A percentile compares a stretch with the other conserved stretches of the same genome.
Conservation (phyloP, 2,329 filamentous ascomycete species). For the Monilinia aucupariae region DNA sequence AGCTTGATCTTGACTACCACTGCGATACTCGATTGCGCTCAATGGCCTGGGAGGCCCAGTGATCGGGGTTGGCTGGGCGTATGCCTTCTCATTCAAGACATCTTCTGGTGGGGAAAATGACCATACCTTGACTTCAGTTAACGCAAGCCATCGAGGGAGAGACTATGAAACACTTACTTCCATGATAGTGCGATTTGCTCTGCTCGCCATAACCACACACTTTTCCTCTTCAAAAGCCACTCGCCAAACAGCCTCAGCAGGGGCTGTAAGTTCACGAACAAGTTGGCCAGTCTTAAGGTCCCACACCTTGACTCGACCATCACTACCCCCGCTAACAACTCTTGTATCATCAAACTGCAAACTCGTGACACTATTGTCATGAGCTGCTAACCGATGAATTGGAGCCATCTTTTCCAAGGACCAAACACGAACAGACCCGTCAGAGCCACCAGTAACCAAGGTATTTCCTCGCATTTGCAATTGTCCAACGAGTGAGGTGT, state of each 20-base stretch:
- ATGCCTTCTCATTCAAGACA: slow-evolving; percentile 40
- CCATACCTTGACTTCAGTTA: slow-evolving; percentile 64
- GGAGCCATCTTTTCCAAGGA: slow-evolving; percentile 84
- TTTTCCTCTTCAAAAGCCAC: slow-evolving; percentile 99
- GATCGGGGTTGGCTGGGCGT: slow-evolving; percentile 29
- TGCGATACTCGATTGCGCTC: slow-evolving; percentile 33
- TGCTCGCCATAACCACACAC: slow-evolving; percentile 88
- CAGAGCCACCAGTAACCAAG: slow-evolving; percentile 90
- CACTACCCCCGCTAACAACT: slow-evolving; percentile 91
- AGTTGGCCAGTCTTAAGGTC: slow-evolving; percentile 86
- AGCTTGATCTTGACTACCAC: slow-evolving; percentile 26
- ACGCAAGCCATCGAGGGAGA: slow-evolving; percentile 19
- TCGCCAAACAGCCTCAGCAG: slow-evolving; percentile 93
- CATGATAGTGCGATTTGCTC: slow-evolving; percentile 86
- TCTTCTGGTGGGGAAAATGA: slow-evolving; percentile 86
- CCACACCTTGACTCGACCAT: slow-evolving; percentile 98
- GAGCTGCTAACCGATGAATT: slow-evolving; percentile 89
- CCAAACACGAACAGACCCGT: slow-evolving; percentile 95
- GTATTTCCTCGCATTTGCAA: slow-evolving; percentile 93
- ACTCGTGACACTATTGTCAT: slow-evolving; percentile 97
- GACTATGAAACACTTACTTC: slow-evolving; percentile 60
- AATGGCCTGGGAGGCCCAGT: slow-evolving; percentile 29
- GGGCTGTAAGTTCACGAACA: slow-evolving; percentile 83
- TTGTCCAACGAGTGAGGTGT: slow-evolving; percentile 94
- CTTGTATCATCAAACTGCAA: slow-evolving; percentile 94